Evolutionary conservation across 345 rosid genomes (phyloP).

Genomic region (Turritis glabra): DNA sequence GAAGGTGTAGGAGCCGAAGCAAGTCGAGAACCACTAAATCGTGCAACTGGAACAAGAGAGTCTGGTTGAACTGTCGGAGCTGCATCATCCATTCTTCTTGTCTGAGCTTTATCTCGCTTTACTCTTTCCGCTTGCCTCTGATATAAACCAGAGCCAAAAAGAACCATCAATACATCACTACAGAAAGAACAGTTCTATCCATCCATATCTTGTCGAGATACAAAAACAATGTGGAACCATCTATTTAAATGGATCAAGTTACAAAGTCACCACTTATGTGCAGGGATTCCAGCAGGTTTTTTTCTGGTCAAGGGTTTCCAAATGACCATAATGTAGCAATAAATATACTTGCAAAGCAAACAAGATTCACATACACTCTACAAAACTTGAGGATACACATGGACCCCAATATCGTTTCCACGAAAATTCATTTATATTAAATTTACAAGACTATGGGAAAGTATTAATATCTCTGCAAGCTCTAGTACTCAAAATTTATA

Average conservation of each 20-base stretch:
- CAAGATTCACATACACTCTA: conserved; percentile 4
- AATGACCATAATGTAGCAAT: conserved; percentile 1
- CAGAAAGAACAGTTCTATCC: neutral
- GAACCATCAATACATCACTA: conserved; percentile 15
- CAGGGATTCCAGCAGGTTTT: conserved; percentile 7
- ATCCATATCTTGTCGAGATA: neutral
- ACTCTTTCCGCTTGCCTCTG: conserved; percentile 92
- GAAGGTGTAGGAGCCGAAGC: conserved; percentile 84
- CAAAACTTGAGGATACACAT: neutral
- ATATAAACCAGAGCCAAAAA: conserved; percentile 14
- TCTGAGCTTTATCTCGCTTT: conserved; percentile 70
- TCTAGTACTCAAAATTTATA: conserved; percentile 2
- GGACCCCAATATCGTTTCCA: neutral
- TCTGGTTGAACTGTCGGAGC: conserved; percentile 66
- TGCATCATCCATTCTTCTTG: conserved; percentile 78
- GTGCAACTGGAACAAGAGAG: conserved; percentile 76
- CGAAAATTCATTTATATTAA: neutral
- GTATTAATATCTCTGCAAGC: neutral
- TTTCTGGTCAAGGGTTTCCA: neutral
- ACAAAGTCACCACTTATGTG: neutral
- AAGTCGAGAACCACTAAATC: conserved; percentile 85
- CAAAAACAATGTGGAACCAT: neutral
- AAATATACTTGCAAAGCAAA: neutral
- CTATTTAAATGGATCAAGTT: neutral
- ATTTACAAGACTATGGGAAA: neutral